These are phyloP conservation scores for Solanum habrochaites DNA, from an alignment of 257 asterid species.

Conservation along the genomic window DNA sequence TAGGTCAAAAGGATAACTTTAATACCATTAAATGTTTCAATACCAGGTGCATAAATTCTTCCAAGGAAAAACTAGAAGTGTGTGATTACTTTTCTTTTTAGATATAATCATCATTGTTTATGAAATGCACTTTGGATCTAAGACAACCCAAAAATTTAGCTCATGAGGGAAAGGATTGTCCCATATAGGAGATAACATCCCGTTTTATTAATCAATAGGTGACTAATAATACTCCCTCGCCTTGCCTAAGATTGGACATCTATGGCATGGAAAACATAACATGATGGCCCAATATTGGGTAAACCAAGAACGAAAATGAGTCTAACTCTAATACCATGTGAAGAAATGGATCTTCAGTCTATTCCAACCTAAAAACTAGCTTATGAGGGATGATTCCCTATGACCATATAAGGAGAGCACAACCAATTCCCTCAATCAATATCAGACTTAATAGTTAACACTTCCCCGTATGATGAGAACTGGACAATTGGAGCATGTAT, in stretches of 20 bases:
- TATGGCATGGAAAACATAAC: not conserved
- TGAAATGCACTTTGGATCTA: not conserved
- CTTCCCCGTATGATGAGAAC: not conserved
- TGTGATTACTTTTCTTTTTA: not conserved
- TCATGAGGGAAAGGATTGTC: not conserved
- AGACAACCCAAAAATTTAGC: not conserved
- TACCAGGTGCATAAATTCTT: not conserved
- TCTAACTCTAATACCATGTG: not conserved
- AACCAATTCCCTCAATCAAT: not conserved
- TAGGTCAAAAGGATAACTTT: not conserved
- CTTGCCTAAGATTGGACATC: not conserved
- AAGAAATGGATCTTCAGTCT: not conserved
- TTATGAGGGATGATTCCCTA: not conserved
- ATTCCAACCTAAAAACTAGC: not conserved
- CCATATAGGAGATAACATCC: not conserved
- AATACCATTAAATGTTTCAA: not conserved
- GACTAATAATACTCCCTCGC: not conserved
- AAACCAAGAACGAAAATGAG: not conserved
- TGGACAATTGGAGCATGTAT: not conserved
- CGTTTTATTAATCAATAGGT: not conserved
- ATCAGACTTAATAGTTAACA: not conserved
- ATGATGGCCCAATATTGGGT: not conserved
- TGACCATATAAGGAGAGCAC: not conserved
- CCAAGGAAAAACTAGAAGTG: not conserved
- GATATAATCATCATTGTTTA: not conserved